These are phyloP conservation scores for Alternaria alternata DNA, from an alignment of 2,329 filamentous ascomycete genomes.

Conservation along the genomic window DNA sequence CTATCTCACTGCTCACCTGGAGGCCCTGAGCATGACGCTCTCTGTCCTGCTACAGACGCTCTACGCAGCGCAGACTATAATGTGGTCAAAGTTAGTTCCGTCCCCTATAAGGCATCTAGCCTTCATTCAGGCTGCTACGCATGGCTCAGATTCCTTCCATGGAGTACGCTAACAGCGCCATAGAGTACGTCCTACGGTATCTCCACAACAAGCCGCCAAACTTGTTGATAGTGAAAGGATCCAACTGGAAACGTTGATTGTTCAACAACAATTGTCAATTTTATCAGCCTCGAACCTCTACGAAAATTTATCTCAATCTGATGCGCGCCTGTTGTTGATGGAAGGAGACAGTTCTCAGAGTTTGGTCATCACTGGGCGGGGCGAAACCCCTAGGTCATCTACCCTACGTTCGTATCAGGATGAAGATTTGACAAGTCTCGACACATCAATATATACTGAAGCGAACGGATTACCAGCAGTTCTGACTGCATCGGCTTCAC, in stretches of 20 bases:
- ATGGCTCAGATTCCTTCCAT: not conserved
- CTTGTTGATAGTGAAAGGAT: constrained; percentile 47
- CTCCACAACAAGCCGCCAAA: constrained; percentile 41
- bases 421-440: constrained; percentile 33
- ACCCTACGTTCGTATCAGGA: constrained; percentile 43
- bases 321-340: constrained; percentile 35
- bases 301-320: constrained; percentile 20
- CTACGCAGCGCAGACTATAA: constrained; percentile 49
- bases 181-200: constrained; percentile 43
- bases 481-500: constrained; percentile 32
- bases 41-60: constrained; percentile 51
- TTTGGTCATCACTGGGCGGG: constrained; percentile 20
- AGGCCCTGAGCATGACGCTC: constrained; percentile 46
- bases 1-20: constrained; percentile 48
- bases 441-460: constrained; percentile 30
- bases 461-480: constrained; percentile 34
- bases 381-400: constrained; percentile 26
- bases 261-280: constrained; percentile 52
- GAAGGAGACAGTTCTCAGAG: constrained; percentile 43
- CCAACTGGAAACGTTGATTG: constrained; percentile 49
- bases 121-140: not conserved
- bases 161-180: constrained; percentile 1
- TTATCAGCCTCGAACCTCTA: constrained; percentile 34
- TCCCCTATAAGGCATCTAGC: not conserved
- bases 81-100: constrained; percentile 48